Percentiles rank a stretch among this genome's conserved stretches.
These are phyloP conservation scores for Agarophyton chilense DNA, from an alignment of 23 red algal species.

Conservation along the genomic window DNA sequence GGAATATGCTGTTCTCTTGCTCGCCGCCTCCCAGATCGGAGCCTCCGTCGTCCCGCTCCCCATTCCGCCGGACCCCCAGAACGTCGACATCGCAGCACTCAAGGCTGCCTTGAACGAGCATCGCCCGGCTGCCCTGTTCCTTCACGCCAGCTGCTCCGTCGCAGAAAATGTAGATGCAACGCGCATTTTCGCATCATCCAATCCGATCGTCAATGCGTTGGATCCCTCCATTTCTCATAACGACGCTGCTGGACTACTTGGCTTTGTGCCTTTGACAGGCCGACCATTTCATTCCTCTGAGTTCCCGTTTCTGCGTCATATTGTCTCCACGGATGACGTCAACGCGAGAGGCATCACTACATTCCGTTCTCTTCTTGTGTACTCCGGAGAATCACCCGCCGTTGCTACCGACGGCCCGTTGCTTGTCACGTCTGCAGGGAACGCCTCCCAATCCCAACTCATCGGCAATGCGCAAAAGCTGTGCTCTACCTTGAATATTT, in stretches of 20 bases:
- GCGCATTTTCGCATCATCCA: slow-evolving; percentile 27
- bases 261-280: slow-evolving; percentile 48
- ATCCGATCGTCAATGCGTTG: slow-evolving; percentile 38
- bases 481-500: slow-evolving; percentile 30
- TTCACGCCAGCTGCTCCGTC: not conserved
- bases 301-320: slow-evolving; percentile 53
- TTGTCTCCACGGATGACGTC: slow-evolving; percentile 59
- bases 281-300: slow-evolving; percentile 32
- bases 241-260: slow-evolving; percentile 45
- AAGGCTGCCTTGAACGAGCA: slow-evolving; percentile 37
- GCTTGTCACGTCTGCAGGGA: slow-evolving; percentile 25
- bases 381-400: slow-evolving; percentile 16
- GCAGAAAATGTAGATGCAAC: not conserved
- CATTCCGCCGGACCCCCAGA: slow-evolving; percentile 3
- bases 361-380: slow-evolving; percentile 68
- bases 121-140: slow-evolving; percentile 29
- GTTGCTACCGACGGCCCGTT: not conserved
- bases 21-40: slow-evolving; percentile 39
- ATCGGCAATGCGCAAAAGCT: slow-evolving; percentile 11
- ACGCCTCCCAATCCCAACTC: slow-evolving; percentile 33
- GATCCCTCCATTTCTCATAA: slow-evolving; percentile 32
- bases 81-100: not conserved
- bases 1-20: slow-evolving; percentile 48
- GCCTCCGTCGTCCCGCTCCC: slow-evolving; percentile 25
- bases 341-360: slow-evolving; percentile 47